Evolutionary conservation across 2,329 filamentous ascomycete species (phyloP).

Genomic region (Elsinoe australis): DNA sequence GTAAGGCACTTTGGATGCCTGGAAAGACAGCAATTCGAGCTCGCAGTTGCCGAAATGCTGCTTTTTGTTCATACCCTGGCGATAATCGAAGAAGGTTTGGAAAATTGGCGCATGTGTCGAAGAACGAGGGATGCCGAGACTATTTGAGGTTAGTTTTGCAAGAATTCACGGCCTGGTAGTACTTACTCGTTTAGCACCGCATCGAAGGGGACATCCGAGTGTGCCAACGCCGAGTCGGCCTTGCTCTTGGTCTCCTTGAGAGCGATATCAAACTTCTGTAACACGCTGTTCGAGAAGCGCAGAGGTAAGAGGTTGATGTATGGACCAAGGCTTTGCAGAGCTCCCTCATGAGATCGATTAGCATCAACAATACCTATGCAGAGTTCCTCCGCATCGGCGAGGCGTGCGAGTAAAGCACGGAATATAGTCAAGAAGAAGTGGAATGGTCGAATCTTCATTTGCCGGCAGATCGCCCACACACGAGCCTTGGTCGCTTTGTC

Average conservation of each 20-base stretch:
- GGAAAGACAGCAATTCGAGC: slow-evolving; percentile 4
- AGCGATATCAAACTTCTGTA: slow-evolving; percentile 22
- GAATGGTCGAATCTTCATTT: slow-evolving; percentile 24
- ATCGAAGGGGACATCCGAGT: slow-evolving; percentile 30
- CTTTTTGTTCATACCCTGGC: slow-evolving; percentile 13
- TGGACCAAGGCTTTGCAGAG: slow-evolving; percentile 31
- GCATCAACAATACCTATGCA: slow-evolving; percentile 39
- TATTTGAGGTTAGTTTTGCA: neutral
- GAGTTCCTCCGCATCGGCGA: slow-evolving; percentile 28
- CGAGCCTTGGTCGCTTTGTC: neutral
- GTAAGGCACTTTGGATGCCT: neutral
- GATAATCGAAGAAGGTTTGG: slow-evolving; percentile 32
- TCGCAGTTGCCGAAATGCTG: neutral
- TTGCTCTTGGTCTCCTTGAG: slow-evolving; percentile 21
- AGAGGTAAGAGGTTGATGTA: slow-evolving; percentile 38
- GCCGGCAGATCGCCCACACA: slow-evolving; percentile 4
- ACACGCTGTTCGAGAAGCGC: slow-evolving; percentile 22
- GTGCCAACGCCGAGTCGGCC: slow-evolving; percentile 22
- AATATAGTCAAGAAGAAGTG: slow-evolving; percentile 34
- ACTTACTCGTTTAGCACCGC: slow-evolving; percentile 29
- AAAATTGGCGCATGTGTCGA: slow-evolving; percentile 31
- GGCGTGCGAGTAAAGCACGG: slow-evolving; percentile 27
- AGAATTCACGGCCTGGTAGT: neutral
- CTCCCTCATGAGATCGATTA: slow-evolving; percentile 27
- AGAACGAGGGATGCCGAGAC: neutral